Conservation (phyloP, 1,139 yeast species). For the Candida pseudoviswanathii region DNA sequence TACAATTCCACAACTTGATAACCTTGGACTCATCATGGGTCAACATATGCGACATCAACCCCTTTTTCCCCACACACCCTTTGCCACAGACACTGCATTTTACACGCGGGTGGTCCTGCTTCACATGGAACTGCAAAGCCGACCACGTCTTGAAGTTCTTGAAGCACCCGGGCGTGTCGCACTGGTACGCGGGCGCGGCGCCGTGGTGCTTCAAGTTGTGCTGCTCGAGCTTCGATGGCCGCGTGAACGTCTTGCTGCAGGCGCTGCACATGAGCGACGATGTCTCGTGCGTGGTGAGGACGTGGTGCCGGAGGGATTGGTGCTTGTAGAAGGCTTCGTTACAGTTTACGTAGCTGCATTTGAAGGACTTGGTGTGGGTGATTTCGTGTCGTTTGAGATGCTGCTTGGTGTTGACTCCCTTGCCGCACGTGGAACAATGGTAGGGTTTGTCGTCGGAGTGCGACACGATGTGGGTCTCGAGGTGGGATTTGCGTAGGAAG, state of each 20-base stretch:
- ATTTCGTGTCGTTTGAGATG: slow-evolving; percentile 81
- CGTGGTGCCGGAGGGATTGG: slow-evolving; percentile 76
- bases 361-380: slow-evolving; percentile 73
- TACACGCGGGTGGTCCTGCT: slow-evolving; percentile 71
- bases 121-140: slow-evolving; percentile 70
- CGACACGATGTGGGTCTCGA: slow-evolving; percentile 71
- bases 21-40: slow-evolving; percentile 53
- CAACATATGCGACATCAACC: slow-evolving; percentile 71
- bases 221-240: slow-evolving; percentile 63
- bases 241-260: slow-evolving; percentile 59
- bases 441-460: slow-evolving; percentile 69
- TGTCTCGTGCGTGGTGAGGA: slow-evolving; percentile 60
- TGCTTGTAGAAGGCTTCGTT: slow-evolving; percentile 71
- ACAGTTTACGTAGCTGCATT: slow-evolving; percentile 66
- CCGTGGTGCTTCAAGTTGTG: slow-evolving; percentile 66
- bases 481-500: slow-evolving; percentile 76
- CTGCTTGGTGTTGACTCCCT: slow-evolving; percentile 81
- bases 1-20: slow-evolving; percentile 65
- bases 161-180: slow-evolving; percentile 64
- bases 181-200: slow-evolving; percentile 56
- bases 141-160: slow-evolving; percentile 73
- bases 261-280: slow-evolving; percentile 51
- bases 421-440: slow-evolving; percentile 74
- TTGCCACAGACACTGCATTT: slow-evolving; percentile 70
- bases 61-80: slow-evolving; percentile 72